Percentiles rank a stretch among this genome's conserved stretches.
phyloP scores from a whole-genome alignment of 1,284 basidiomycete species.

The Vanrija pseudolonga region DNA sequence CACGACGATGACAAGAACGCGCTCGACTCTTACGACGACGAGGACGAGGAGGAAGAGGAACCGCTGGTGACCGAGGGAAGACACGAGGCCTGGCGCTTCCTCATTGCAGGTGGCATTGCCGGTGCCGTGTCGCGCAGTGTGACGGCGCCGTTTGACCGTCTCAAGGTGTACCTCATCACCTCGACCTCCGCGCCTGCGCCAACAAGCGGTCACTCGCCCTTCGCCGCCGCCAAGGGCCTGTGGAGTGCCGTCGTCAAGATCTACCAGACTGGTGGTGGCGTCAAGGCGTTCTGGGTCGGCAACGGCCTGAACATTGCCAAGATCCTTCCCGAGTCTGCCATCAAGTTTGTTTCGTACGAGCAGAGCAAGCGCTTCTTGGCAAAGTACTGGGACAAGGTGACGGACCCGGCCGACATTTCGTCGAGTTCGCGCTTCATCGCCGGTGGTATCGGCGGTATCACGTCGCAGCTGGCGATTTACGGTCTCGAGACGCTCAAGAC shows the following conservation, averaged over 20 bases:
- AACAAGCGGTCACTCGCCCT: slow-evolving; percentile 27
- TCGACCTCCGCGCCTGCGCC: slow-evolving; percentile 49
- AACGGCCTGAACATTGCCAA: slow-evolving; percentile 64
- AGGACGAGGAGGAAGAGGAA: slow-evolving; percentile 60
- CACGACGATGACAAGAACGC: slow-evolving; percentile 45
- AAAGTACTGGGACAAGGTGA: slow-evolving; percentile 82
- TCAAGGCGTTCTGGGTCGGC: slow-evolving; percentile 86
- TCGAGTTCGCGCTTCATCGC: slow-evolving; percentile 89
- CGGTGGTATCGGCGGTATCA: slow-evolving; percentile 91
- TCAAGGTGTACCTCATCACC: slow-evolving; percentile 98
- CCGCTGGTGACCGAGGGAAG: slow-evolving; percentile 64
- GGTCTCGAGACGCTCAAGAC: slow-evolving; percentile 60
- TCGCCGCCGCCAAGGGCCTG: slow-evolving; percentile 54
- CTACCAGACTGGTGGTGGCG: slow-evolving; percentile 76
- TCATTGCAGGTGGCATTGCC: slow-evolving; percentile 89
- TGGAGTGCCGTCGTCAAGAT: slow-evolving; percentile 69
- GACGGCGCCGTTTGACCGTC: slow-evolving; percentile 94
- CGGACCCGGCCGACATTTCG: slow-evolving; percentile 84
- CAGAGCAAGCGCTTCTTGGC: slow-evolving; percentile 93
- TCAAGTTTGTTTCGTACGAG: slow-evolving; percentile 97
- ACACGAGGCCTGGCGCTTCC: slow-evolving; percentile 76
- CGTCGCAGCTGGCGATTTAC: slow-evolving; percentile 71
- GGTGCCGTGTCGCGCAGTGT: slow-evolving; percentile 93
- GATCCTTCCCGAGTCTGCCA: slow-evolving; percentile 95
- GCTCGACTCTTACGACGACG: slow-evolving; percentile 49